Conservation (phyloP, 1,139 yeast genomes). For the Lodderomyces margitis region DNA sequence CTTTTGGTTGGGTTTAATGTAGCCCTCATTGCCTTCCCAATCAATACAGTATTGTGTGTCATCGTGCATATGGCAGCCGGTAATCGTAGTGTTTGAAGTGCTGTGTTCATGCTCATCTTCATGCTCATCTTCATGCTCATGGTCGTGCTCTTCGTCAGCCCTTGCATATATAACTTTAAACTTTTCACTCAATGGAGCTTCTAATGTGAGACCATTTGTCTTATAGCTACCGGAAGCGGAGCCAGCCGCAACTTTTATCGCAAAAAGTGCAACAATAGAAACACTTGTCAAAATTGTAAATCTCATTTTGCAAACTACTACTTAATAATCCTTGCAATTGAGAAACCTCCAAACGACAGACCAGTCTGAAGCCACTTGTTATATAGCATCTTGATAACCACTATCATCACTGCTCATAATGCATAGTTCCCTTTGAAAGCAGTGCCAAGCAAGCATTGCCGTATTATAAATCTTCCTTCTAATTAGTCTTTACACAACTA, state of each 20-base stretch:
- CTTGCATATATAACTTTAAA: background rate
- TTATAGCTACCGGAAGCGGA: no score
- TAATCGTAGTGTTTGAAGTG: constrained; percentile 5
- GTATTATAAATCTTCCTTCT: background rate
- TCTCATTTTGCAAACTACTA: background rate
- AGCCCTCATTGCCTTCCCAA: constrained; percentile 28
- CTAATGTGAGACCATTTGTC: no score
- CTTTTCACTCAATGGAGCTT: background rate
- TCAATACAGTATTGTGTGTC: constrained; percentile 24
- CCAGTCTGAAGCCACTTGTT: background rate
- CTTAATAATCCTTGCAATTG: background rate
- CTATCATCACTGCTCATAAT: background rate
- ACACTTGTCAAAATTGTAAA: background rate
- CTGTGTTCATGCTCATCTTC: constrained; percentile 2
- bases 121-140: constrained; percentile 4
- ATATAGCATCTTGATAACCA: constrained; percentile 1
- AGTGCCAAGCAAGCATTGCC: background rate
- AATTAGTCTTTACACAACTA: no score
- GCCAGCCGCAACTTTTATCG: background rate
- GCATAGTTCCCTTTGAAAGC: background rate
- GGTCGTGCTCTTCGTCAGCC: constrained; percentile 1
- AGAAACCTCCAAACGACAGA: background rate
- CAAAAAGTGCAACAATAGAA: background rate
- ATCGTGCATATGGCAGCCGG: constrained; percentile 32
- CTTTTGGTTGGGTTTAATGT: constrained; percentile 27